Percentiles rank a stretch among this genome's conserved stretches.
Evolutionary conservation across 306 rosid genomes (phyloP).

Genomic region (Leucaena leucocephala): DNA sequence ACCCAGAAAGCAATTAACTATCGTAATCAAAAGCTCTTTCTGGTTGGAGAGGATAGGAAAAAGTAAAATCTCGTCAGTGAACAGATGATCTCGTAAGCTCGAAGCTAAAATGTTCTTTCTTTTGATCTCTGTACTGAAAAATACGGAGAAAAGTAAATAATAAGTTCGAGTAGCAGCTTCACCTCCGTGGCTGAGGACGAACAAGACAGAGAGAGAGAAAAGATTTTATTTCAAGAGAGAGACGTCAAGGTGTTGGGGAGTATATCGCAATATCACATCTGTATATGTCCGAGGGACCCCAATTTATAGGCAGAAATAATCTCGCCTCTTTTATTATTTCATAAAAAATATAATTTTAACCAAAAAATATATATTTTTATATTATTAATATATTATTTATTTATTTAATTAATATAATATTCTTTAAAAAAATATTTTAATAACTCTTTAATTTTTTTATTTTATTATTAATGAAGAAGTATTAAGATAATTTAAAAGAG

Average conservation of each 20-base stretch:
- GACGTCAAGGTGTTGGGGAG: too few species aligned
- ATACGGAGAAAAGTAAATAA: slow-evolving; percentile 31
- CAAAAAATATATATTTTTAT: too few species aligned
- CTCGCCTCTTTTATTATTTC: too few species aligned
- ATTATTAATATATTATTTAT: too few species aligned
- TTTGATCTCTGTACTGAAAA: slow-evolving; percentile 40
- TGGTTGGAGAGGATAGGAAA: not conserved
- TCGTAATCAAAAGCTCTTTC: not conserved
- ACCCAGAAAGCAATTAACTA: not conserved
- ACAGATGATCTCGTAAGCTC: slow-evolving; percentile 27
- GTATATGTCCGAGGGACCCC: not conserved
- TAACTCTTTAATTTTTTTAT: too few species aligned
- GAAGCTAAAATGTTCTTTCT: not conserved
- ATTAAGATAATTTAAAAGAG: not conserved
- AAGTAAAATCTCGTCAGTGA: slow-evolving; percentile 41
- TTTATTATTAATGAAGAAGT: not conserved
- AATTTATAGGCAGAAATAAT: not conserved
- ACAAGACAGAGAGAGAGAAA: not conserved
- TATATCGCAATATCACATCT: too few species aligned
- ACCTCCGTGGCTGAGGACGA: slow-evolving; percentile 26
- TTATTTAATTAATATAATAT: too few species aligned
- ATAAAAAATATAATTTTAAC: too few species aligned
- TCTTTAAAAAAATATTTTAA: too few species aligned
- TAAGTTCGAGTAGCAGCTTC: not conserved
- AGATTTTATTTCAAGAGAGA: not conserved